A percentile compares a stretch with the other conserved stretches of the same genome.
Evolutionary conservation across 2,329 filamentous ascomycete genomes (phyloP).

Genomic region (Clonostachys rhizophaga): DNA sequence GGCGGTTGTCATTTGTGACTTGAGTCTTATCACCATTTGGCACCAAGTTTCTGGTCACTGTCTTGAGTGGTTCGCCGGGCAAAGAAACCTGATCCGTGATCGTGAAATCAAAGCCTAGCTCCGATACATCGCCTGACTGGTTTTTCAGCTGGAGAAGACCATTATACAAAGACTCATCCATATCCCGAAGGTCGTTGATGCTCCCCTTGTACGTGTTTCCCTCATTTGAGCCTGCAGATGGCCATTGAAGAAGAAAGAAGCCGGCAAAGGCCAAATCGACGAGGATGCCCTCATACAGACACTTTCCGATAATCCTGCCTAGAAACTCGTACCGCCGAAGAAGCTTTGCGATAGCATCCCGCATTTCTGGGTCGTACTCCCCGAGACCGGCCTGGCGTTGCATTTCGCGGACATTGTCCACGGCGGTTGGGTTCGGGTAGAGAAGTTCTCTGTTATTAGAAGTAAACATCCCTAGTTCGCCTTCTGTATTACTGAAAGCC

Average conservation of each 20-base stretch:
- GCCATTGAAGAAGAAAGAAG: conserved; percentile 97
- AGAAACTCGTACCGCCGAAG: conserved; percentile 83
- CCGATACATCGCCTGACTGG: conserved; percentile 68
- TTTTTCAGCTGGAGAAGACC: conserved; percentile 82
- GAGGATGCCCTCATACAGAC: conserved; percentile 93
- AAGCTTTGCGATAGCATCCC: conserved; percentile 51
- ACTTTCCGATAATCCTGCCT: conserved; percentile 90
- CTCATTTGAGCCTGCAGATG: conserved; percentile 60
- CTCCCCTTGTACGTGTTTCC: conserved; percentile 81
- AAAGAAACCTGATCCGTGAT: conserved; percentile 65
- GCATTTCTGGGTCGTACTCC: conserved; percentile 53
- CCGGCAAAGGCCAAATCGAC: conserved; percentile 90
- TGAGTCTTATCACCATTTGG: conserved; percentile 69
- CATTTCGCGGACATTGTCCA: conserved; percentile 63
- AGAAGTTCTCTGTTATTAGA: conserved; percentile 83
- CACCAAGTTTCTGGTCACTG: conserved; percentile 70
- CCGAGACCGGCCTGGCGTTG: conserved; percentile 45
- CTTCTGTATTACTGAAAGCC: conserved; percentile 63
- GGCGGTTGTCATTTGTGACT: conserved; percentile 88
- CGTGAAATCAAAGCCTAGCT: conserved; percentile 80
- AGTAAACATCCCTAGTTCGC: conserved; percentile 58
- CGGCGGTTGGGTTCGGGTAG: conserved; percentile 78
- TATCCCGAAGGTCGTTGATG: conserved; percentile 87
- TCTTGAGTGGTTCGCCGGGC: conserved; percentile 43
- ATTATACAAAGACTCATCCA: conserved; percentile 87